Percentiles rank a stretch among this genome's conserved stretches.
phyloP scores from a whole-genome alignment of 2,329 filamentous ascomycete genomes.

The Onygenales sp. region DNA sequence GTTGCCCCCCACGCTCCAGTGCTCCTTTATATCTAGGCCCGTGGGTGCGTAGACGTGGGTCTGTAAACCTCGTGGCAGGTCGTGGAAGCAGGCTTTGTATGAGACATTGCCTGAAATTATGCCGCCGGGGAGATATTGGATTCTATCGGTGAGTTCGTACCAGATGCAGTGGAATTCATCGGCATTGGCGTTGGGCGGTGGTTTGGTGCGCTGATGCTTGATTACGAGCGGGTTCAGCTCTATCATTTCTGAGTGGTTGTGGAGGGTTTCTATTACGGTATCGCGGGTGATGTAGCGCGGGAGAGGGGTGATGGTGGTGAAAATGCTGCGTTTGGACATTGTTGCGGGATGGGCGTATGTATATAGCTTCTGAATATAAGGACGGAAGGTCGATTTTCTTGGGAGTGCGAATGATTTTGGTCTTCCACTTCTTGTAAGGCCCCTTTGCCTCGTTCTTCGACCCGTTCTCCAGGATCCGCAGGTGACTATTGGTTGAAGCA shows the following conservation, averaged over 20 bases:
- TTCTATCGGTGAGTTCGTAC: constrained; percentile 71
- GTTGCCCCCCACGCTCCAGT: constrained; percentile 67
- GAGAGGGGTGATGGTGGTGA: constrained; percentile 71
- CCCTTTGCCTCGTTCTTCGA: too few relatives aligned
- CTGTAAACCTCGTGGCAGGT: constrained; percentile 62
- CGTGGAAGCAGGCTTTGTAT: constrained; percentile 73
- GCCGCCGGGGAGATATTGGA: constrained; percentile 63
- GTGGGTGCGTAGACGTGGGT: constrained; percentile 78
- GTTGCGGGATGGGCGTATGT: constrained; percentile 8
- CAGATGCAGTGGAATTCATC: constrained; percentile 66
- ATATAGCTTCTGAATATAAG: too few relatives aligned
- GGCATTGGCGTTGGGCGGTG: constrained; percentile 55
- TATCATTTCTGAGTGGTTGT: constrained; percentile 74
- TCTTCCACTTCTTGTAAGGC: too few relatives aligned
- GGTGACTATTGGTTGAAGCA: too few relatives aligned
- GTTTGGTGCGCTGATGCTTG: constrained; percentile 57
- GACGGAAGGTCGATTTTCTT: too few relatives aligned
- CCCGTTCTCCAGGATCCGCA: too few relatives aligned
- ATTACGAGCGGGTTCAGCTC: constrained; percentile 77
- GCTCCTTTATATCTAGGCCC: constrained; percentile 67
- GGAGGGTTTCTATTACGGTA: constrained; percentile 64
- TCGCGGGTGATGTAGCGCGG: constrained; percentile 59
- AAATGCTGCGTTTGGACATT: constrained; percentile 62
- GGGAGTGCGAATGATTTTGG: too few relatives aligned
- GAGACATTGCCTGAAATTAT: constrained; percentile 57